A percentile compares a stretch with the other conserved stretches of the same genome.
These are phyloP conservation scores for Ambrosia trifida DNA, from an alignment of 129 eudicot species.

Conservation along the genomic window DNA sequence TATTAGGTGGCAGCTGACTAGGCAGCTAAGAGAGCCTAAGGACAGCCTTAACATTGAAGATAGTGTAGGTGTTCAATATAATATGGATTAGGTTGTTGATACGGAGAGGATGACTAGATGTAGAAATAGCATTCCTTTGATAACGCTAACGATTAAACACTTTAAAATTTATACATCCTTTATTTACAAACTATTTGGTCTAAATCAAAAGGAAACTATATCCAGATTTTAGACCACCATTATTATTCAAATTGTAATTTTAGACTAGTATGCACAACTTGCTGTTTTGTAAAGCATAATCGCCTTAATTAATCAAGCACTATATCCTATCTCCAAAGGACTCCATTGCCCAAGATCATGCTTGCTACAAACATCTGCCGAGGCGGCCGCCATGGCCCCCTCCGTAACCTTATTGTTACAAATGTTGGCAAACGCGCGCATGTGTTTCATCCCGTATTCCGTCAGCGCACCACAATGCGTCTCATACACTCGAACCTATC, in stretches of 20 bases:
- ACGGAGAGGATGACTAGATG: no score
- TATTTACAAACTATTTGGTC: constrained; percentile 3
- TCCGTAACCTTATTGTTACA: constrained; percentile 55
- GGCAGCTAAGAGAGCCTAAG: no score
- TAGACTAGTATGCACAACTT: not conserved
- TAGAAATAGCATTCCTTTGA: no score
- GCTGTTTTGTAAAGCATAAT: not conserved
- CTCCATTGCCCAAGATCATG: constrained; percentile 45
- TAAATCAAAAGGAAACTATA: constrained; percentile 7
- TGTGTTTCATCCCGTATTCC: constrained; percentile 87
- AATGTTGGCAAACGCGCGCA: constrained; percentile 81
- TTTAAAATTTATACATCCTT: not conserved
- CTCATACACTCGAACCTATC: constrained; percentile 66
- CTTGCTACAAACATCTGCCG: constrained; percentile 45
- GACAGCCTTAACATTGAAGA: no score
- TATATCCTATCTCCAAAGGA: constrained; percentile 40
- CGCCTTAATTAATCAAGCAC: constrained; percentile 44
- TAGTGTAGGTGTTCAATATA: no score
- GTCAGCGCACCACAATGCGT: constrained; percentile 67
- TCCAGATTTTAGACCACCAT: not conserved
- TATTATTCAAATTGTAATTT: not conserved
- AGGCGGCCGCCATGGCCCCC: constrained; percentile 51
- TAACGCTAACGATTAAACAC: not conserved
- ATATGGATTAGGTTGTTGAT: no score
- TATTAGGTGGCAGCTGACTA: no score